A percentile compares a stretch with the other conserved stretches of the same genome.
phyloP scores from a whole-genome alignment of 768 basidiomycete species.

The Tubosaeta sp. region DNA sequence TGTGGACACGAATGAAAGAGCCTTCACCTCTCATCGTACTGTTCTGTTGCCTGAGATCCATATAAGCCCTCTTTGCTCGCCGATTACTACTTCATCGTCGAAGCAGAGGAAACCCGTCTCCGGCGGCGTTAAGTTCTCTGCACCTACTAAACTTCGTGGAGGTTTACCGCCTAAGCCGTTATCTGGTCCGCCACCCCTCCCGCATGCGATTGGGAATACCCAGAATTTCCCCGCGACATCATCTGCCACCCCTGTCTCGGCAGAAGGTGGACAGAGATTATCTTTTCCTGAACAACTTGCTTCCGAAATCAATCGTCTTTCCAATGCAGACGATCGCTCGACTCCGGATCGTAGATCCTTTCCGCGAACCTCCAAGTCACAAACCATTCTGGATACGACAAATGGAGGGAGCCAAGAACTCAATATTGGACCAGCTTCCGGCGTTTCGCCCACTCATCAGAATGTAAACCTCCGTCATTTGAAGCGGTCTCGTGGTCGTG shows the following conservation, averaged over 20 bases:
- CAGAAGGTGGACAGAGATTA: slow-evolving; percentile 11
- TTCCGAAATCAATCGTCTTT: slow-evolving; percentile 9
- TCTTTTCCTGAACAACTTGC: slow-evolving; percentile 11
- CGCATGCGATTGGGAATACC: background rate
- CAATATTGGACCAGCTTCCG: slow-evolving; percentile 18
- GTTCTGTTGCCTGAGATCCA: slow-evolving; percentile 1
- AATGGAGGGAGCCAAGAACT: slow-evolving; percentile 11
- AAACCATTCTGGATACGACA: slow-evolving; percentile 15
- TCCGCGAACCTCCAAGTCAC: slow-evolving; percentile 22
- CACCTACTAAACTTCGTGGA: background rate
- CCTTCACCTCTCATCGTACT: background rate
- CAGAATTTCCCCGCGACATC: background rate
- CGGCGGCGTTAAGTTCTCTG: slow-evolving; percentile 16
- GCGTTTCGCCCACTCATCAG: slow-evolving; percentile 24
- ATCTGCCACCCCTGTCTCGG: slow-evolving; percentile 4
- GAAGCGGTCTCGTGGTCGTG: slow-evolving; percentile 21
- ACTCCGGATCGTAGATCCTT: slow-evolving; percentile 12
- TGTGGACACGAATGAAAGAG: slow-evolving; percentile 1
- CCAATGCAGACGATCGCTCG: background rate
- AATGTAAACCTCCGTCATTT: slow-evolving; percentile 31
- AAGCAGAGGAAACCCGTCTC: slow-evolving; percentile 11
- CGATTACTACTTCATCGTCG: background rate
- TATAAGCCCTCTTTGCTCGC: background rate
- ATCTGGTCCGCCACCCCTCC: background rate
- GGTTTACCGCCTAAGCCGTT: slow-evolving; percentile 2